phyloP scores from a whole-genome alignment of 345 rosid species.

The Eucalyptus polybractea region DNA sequence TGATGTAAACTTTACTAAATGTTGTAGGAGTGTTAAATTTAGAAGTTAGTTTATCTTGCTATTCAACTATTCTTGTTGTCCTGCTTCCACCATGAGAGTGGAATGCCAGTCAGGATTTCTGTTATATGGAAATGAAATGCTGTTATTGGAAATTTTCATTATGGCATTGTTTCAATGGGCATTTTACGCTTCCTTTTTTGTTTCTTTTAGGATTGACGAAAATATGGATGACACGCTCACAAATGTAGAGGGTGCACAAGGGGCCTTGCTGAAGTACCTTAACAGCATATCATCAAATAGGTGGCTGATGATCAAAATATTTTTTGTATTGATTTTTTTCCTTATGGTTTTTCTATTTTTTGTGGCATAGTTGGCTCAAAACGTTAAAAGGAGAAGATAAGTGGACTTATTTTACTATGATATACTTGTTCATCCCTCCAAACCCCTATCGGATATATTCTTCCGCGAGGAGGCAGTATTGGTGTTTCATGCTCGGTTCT shows the following conservation, averaged over 20 bases:
- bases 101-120: background rate
- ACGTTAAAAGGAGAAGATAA: background rate
- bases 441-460: background rate
- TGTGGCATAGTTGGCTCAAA: slow-evolving; percentile 16
- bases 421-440: background rate
- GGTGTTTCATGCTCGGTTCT: background rate
- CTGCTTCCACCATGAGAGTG: background rate
- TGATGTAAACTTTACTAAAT: background rate
- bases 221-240: slow-evolving; percentile 29
- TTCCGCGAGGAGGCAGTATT: background rate
- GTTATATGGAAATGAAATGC: background rate
- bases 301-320: slow-evolving; percentile 39
- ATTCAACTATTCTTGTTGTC: background rate
- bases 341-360: slow-evolving; percentile 37
- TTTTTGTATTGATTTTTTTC: slow-evolving; percentile 27
- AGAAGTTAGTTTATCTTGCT: background rate
- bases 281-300: slow-evolving; percentile 30
- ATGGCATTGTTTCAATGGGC: background rate
- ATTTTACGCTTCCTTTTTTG: background rate
- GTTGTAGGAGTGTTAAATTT: background rate
- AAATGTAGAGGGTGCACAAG: slow-evolving; percentile 38
- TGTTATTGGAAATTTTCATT: background rate
- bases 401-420: background rate
- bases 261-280: slow-evolving; percentile 27
- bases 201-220: slow-evolving; percentile 28